A percentile compares a stretch with the other conserved stretches of the same genome.
Conservation (phyloP, 2,329 filamentous ascomycete species). For the Knufia petricola region DNA sequence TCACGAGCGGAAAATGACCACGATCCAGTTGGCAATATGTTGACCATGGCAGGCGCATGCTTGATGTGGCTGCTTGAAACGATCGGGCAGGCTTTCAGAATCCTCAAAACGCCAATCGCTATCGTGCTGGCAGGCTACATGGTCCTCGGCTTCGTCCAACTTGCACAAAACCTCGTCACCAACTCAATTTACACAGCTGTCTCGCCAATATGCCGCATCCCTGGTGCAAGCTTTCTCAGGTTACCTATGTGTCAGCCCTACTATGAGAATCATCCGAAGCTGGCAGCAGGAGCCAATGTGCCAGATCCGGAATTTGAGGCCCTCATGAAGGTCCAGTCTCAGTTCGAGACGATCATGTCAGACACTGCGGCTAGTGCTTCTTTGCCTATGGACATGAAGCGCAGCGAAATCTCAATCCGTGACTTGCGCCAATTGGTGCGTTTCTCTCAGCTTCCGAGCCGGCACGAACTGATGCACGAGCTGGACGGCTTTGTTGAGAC, state of each 20-base stretch:
- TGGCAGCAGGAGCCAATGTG: slow-evolving; percentile 16
- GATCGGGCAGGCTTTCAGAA: slow-evolving; percentile 43
- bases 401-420: slow-evolving; percentile 62
- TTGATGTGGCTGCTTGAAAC: slow-evolving; percentile 16
- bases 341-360: slow-evolving; percentile 66
- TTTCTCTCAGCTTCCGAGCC: slow-evolving; percentile 56
- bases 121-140: slow-evolving; percentile 53
- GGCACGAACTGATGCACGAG: slow-evolving; percentile 61
- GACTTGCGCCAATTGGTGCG: slow-evolving; percentile 64
- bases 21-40: slow-evolving; percentile 8
- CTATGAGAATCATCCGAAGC: not conserved
- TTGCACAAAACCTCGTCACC: slow-evolving; percentile 54
- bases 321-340: slow-evolving; percentile 63
- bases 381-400: slow-evolving; percentile 69
- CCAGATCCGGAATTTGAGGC: slow-evolving; percentile 58
- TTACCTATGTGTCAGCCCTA: slow-evolving; percentile 51
- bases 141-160: slow-evolving; percentile 47
- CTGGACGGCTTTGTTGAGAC: slow-evolving; percentile 67
- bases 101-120: slow-evolving; percentile 56
- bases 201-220: slow-evolving; percentile 60
- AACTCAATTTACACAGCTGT: slow-evolving; percentile 52
- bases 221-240: slow-evolving; percentile 51
- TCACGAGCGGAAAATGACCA: not conserved
- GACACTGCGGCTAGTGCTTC: slow-evolving; percentile 53
- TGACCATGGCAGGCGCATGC: slow-evolving; percentile 8